Percentiles rank a stretch among this genome's conserved stretches.
Conservation (phyloP, 768 basidiomycete genomes). For the Ramaria rubella region DNA sequence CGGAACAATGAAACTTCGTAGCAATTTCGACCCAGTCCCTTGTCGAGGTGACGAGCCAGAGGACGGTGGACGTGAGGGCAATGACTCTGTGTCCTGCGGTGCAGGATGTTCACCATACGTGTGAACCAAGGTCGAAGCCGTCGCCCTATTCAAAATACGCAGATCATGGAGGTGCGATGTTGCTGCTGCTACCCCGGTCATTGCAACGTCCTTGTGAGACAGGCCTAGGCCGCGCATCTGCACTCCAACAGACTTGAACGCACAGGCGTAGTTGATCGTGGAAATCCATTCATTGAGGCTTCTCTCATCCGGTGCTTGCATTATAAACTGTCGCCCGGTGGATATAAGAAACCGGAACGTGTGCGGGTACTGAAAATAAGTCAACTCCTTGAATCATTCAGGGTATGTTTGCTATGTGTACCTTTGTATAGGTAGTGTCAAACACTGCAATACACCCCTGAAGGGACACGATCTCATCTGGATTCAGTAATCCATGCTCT, state of each 20-base stretch:
- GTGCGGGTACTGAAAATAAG: conserved; percentile 45
- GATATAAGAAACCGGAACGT: conserved; percentile 73
- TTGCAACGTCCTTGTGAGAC: conserved; percentile 61
- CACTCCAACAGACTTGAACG: conserved; percentile 81
- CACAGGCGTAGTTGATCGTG: conserved; percentile 87
- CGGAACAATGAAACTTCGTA: background rate
- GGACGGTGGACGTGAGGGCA: conserved; percentile 17
- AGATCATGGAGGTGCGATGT: conserved; percentile 74
- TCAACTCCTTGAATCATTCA: background rate
- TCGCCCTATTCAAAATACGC: conserved; percentile 26
- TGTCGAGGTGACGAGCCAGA: conserved; percentile 17
- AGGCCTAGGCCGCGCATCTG: conserved; percentile 72
- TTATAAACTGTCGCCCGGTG: conserved; percentile 73
- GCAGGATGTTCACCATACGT: background rate
- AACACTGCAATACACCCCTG: conserved; percentile 73
- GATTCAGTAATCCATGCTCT: conserved; percentile 46
- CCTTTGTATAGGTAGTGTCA: conserved; percentile 74
- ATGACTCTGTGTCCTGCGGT: conserved; percentile 17
- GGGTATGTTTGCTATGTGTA: conserved; percentile 26
- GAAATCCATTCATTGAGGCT: conserved; percentile 90
- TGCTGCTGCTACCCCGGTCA: conserved; percentile 82
- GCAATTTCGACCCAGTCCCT: background rate
- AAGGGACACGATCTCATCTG: conserved; percentile 81
- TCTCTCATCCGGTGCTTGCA: conserved; percentile 60
- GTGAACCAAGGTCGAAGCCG: background rate